Evolutionary conservation across 805 yeast genomes (phyloP).

Genomic region (Allodekkera sacchari): DNA sequence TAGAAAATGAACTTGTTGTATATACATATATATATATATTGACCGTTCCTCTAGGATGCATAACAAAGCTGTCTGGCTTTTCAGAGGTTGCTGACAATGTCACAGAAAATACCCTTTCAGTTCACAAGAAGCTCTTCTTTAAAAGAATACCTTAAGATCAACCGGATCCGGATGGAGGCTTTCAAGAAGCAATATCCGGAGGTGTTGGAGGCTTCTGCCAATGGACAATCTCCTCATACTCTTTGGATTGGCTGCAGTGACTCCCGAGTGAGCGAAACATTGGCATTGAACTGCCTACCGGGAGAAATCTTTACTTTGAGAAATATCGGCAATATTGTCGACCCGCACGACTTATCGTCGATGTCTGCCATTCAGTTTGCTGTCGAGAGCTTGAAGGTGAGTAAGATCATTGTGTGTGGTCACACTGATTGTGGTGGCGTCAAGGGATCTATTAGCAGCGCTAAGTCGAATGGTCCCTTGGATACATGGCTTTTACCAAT

Average conservation of each 20-base stretch:
- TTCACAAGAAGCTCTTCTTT: conserved; percentile 39
- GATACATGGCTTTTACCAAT: conserved; percentile 66
- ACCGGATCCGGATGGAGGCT: conserved; percentile 36
- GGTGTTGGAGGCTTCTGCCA: conserved; percentile 54
- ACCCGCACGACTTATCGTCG: conserved; percentile 61
- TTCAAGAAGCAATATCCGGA: conserved; percentile 45
- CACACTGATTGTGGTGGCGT: conserved; percentile 95
- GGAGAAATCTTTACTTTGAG: conserved; percentile 89
- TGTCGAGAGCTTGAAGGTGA: conserved; percentile 72
- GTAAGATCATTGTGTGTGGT: conserved; percentile 80
- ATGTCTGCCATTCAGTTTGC: conserved; percentile 84
- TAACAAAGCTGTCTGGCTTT: no score
- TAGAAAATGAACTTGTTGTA: no score
- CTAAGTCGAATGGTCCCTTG: conserved; percentile 58
- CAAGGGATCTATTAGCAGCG: conserved; percentile 64
- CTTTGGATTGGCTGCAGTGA: conserved; percentile 94
- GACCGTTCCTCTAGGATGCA: no score
- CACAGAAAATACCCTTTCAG: no score
- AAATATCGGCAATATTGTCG: conserved; percentile 76
- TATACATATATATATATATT: no score
- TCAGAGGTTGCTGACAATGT: no score
- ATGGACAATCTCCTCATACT: conserved; percentile 89
- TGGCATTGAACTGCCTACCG: conserved; percentile 66
- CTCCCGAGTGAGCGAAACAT: conserved; percentile 77
- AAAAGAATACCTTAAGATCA: conserved; percentile 40